phyloP scores from a whole-genome alignment of 2,329 filamentous ascomycete genomes.

The Aureobasidium leucospermi region DNA sequence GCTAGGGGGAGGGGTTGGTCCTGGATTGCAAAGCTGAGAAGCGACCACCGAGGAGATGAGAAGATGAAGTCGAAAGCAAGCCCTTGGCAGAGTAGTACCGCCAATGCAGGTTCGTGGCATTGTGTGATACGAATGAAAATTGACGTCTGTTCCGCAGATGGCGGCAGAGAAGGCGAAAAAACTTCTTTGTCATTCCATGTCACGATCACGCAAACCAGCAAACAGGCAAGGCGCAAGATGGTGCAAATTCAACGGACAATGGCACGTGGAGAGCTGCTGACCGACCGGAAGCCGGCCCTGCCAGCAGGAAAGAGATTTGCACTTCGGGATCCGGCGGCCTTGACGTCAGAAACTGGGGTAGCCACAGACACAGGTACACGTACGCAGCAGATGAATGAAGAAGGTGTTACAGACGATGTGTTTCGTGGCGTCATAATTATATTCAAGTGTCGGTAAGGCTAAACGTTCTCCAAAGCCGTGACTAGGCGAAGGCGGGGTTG shows the following conservation, averaged over 20 bases:
- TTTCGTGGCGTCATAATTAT: not conserved
- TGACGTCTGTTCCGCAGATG: not conserved
- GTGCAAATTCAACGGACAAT: constrained; percentile 1
- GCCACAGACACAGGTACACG: not conserved
- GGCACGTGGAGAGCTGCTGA: constrained; percentile 4
- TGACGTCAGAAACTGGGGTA: not conserved
- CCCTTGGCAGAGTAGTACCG: constrained; percentile 4
- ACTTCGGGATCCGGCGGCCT: not conserved
- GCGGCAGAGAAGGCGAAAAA: not conserved
- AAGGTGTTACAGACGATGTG: constrained; percentile 4
- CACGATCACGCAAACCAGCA: not conserved
- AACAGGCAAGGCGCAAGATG: not conserved
- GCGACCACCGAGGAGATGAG: constrained; percentile 4
- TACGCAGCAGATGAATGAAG: not conserved
- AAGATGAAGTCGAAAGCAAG: not conserved
- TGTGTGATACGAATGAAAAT: constrained; percentile 1
- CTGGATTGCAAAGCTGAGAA: not conserved
- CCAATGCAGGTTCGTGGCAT: not conserved
- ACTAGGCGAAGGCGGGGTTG: not conserved
- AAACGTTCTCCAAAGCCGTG: constrained; percentile 7
- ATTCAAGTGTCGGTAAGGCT: not conserved
- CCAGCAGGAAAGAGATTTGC: not conserved
- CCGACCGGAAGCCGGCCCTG: not conserved
- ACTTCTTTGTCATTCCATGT: not conserved
- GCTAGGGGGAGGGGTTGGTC: not conserved